phyloP scores from a whole-genome alignment of 139 green algal species.

The Pleodorina starrii region DNA sequence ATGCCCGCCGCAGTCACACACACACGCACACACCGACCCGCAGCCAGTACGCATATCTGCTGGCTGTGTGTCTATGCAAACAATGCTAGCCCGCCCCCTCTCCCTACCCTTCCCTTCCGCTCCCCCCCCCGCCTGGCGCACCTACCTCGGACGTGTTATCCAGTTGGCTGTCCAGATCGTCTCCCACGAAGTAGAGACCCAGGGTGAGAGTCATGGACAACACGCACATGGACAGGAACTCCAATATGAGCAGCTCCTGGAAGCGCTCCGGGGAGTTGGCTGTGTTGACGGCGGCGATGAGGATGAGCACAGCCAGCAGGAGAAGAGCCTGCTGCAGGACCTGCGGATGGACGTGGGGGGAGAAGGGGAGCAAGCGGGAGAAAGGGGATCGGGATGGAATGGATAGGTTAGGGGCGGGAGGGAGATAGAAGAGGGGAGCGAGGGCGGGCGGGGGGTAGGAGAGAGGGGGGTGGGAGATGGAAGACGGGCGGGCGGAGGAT shows the following conservation, averaged over 20 bases:
- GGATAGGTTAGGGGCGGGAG: too few relatives aligned
- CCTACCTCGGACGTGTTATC: background rate
- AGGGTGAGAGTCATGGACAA: slow-evolving; percentile 1
- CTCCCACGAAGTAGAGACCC: slow-evolving; percentile 24
- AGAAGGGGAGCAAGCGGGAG: too few relatives aligned
- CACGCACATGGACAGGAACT: slow-evolving; percentile 25
- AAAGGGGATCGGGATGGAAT: too few relatives aligned
- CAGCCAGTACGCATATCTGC: background rate
- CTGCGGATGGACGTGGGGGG: background rate
- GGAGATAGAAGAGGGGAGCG: too few relatives aligned
- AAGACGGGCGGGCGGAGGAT: too few relatives aligned
- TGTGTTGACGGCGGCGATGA: slow-evolving; percentile 24
- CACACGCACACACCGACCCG: background rate
- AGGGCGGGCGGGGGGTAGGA: too few relatives aligned
- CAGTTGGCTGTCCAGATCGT: background rate
- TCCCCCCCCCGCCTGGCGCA: too few relatives aligned
- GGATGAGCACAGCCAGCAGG: slow-evolving; percentile 19
- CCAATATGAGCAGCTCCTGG: background rate
- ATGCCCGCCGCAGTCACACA: background rate
- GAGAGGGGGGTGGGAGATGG: too few relatives aligned
- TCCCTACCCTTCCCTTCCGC: too few relatives aligned
- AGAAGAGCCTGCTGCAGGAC: slow-evolving; percentile 32
- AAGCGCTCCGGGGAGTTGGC: background rate
- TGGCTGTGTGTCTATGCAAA: background rate
- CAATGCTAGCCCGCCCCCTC: background rate